Evolutionary conservation across 2,329 filamentous ascomycete species (phyloP).

Genomic region (Cladosporium sp.): DNA sequence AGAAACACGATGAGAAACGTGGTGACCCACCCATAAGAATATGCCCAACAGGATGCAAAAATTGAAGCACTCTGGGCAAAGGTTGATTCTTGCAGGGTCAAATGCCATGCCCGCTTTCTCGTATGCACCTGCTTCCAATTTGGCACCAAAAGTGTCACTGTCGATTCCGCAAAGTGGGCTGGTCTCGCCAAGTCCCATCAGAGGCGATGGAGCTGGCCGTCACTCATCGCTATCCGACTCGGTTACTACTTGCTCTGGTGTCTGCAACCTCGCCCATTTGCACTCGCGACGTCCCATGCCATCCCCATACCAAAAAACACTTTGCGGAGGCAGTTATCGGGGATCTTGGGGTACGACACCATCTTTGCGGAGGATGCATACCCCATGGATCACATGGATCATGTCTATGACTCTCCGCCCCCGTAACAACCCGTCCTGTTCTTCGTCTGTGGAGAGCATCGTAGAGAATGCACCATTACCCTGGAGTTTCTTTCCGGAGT

Average conservation of each 20-base stretch:
- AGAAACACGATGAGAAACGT: conserved; percentile 4
- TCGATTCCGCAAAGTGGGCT: too few species aligned
- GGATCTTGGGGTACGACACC: conserved; percentile 5
- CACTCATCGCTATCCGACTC: too few species aligned
- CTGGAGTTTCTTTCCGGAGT: background rate
- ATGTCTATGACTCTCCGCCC: conserved; percentile 2
- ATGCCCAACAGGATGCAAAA: background rate
- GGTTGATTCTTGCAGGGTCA: too few species aligned
- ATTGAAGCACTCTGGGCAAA: background rate
- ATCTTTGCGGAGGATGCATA: conserved; percentile 8
- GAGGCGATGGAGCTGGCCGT: too few species aligned
- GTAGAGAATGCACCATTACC: background rate
- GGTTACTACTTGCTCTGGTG: too few species aligned
- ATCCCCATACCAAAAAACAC: conserved; percentile 6
- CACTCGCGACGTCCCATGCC: background rate
- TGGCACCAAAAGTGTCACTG: too few species aligned
- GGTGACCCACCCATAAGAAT: conserved; percentile 2
- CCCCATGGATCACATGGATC: conserved; percentile 7
- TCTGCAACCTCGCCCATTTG: too few species aligned
- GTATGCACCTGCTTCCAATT: background rate
- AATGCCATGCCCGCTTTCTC: too few species aligned
- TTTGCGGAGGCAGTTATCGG: conserved; percentile 11
- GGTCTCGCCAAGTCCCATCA: too few species aligned
- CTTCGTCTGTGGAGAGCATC: conserved; percentile 3
- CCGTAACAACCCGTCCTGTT: conserved; percentile 9